These are phyloP conservation scores for Aspergillus sp. DNA, from an alignment of 2,329 filamentous ascomycete species.

Conservation along the genomic window DNA sequence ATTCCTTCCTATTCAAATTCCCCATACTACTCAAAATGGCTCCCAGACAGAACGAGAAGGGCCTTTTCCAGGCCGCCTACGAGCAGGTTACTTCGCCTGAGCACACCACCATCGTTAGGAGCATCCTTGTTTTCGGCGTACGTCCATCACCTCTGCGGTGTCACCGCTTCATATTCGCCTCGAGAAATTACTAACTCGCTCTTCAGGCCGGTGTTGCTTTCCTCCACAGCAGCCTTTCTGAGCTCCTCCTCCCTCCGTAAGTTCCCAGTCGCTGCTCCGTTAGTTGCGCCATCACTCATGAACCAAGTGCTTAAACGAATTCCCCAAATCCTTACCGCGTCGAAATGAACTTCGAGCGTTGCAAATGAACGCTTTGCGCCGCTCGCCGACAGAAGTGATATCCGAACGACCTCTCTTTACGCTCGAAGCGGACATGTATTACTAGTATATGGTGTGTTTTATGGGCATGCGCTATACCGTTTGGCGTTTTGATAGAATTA, in stretches of 20 bases:
- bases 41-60: slow-evolving; percentile 57
- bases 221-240: slow-evolving; percentile 66
- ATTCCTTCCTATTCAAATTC: not conserved
- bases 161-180: not conserved
- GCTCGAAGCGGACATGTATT: slow-evolving; percentile 24
- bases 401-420: slow-evolving; percentile 12
- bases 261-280: slow-evolving; percentile 31
- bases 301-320: slow-evolving; percentile 21
- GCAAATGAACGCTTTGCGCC: not conserved
- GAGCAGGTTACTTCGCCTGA: slow-evolving; percentile 64
- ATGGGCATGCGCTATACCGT: slow-evolving; percentile 17
- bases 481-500: slow-evolving; percentile 18
- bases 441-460: slow-evolving; percentile 20
- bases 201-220: slow-evolving; percentile 64
- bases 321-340: not conserved
- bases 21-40: slow-evolving; percentile 52
- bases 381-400: not conserved
- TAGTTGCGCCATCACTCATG: slow-evolving; percentile 16
- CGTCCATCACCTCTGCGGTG: slow-evolving; percentile 31
- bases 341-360: not conserved
- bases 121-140: slow-evolving; percentile 68
- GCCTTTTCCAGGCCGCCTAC: slow-evolving; percentile 61
- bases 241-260: slow-evolving; percentile 64
- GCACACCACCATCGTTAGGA: slow-evolving; percentile 68
- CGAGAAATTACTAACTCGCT: slow-evolving; percentile 11